Conservation (phyloP, 192 early-diverging fungal species). For the Coemansia pectinata region DNA sequence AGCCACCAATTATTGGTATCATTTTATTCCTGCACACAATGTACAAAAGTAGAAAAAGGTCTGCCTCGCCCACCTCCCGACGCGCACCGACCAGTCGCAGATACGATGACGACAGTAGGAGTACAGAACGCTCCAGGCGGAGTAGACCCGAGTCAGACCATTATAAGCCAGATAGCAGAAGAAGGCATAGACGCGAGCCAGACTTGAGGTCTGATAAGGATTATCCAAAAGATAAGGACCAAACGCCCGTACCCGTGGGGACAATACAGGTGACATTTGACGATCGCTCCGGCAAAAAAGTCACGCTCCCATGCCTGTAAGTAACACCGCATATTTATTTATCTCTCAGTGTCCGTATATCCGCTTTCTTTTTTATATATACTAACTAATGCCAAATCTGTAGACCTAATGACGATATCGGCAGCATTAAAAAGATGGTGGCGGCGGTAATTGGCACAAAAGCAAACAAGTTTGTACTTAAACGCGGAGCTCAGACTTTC, state of each 20-base stretch:
- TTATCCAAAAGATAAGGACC: neutral
- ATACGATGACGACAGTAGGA: neutral
- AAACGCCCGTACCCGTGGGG: neutral
- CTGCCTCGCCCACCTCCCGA: neutral
- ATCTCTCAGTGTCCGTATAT: neutral
- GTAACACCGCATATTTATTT: neutral
- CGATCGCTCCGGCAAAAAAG: conserved; percentile 2
- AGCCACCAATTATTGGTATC: neutral
- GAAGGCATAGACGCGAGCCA: neutral
- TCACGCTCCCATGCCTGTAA: neutral
- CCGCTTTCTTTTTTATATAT: neutral
- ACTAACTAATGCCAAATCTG: neutral
- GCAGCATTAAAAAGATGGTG: conserved; percentile 82
- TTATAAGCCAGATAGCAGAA: neutral
- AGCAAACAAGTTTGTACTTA: conserved; percentile 83
- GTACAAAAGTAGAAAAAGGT: conserved; percentile 6
- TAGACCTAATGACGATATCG: conserved; percentile 73
- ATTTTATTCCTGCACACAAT: neutral
- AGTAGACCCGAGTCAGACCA: neutral
- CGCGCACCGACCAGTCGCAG: neutral
- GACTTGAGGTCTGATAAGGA: neutral
- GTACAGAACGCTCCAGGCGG: neutral
- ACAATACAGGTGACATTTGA: conserved; percentile 3
- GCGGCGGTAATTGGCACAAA: conserved; percentile 90
- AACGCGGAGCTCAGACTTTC: conserved; percentile 84